These are phyloP conservation scores for Ceratocystis destructans DNA, from an alignment of 2,329 filamentous ascomycete species.

Conservation along the genomic window DNA sequence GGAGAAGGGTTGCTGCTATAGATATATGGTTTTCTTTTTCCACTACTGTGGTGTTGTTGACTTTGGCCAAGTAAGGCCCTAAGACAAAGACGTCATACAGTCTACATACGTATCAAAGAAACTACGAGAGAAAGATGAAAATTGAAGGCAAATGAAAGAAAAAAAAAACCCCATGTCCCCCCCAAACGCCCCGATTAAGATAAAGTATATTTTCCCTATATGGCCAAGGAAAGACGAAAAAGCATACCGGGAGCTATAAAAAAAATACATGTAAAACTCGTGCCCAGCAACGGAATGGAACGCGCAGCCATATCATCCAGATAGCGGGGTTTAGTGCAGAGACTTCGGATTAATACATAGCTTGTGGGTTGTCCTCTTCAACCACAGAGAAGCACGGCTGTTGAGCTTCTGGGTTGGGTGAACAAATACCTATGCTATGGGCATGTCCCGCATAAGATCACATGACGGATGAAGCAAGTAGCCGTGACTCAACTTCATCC, in stretches of 20 bases:
- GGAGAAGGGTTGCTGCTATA: neutral
- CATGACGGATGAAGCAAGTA: constrained; percentile 26
- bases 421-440: neutral
- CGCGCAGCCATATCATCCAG: neutral
- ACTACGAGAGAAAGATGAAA: neutral
- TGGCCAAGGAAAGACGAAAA: neutral
- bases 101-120: constrained; percentile 3
- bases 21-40: neutral
- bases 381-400: neutral
- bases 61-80: neutral
- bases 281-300: neutral
- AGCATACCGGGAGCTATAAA: neutral
- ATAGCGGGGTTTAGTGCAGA: neutral
- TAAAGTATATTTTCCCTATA: neutral
- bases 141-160: neutral
- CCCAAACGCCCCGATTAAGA: neutral
- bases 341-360: neutral
- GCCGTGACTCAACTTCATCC: constrained; percentile 33
- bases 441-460: neutral
- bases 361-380: neutral
- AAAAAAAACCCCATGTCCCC: neutral
- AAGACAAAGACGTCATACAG: neutral
- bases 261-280: neutral
- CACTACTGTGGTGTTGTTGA: neutral
- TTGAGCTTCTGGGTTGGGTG: neutral